Percentiles rank a stretch among this genome's conserved stretches.
Conservation (phyloP, 345 rosid species). For the Citrus sinensis region DNA sequence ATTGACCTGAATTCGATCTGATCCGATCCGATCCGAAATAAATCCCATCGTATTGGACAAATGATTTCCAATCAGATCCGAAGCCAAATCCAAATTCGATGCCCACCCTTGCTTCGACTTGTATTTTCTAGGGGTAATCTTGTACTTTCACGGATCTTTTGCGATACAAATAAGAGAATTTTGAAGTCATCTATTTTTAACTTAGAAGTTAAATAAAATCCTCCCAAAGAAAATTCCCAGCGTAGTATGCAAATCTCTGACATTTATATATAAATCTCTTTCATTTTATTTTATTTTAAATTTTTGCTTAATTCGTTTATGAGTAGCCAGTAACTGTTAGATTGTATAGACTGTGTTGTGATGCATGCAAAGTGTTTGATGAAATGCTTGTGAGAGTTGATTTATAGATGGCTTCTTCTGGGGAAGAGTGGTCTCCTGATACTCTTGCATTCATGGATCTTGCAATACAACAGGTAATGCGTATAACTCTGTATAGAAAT, state of each 20-base stretch:
- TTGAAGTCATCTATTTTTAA: neutral
- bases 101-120: too few species aligned
- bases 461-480: slow-evolving; percentile 49
- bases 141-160: neutral
- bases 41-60: too few species aligned
- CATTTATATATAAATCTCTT: neutral
- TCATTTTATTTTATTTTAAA: neutral
- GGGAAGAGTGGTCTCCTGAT: slow-evolving; percentile 13
- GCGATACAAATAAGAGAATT: neutral
- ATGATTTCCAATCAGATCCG: too few species aligned
- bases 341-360: neutral
- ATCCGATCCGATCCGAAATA: too few species aligned
- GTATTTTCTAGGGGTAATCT: neutral
- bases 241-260: neutral
- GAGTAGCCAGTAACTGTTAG: neutral
- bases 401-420: slow-evolving; percentile 23
- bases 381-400: neutral
- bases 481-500: too few species aligned
- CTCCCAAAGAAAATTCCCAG: neutral
- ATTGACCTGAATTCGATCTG: too few species aligned
- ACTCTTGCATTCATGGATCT: slow-evolving; percentile 46
- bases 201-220: neutral
- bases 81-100: too few species aligned
- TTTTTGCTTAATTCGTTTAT: neutral
- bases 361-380: neutral